Percentiles rank a stretch among this genome's conserved stretches.
Conservation (phyloP, 345 rosid species). For the Punica granatum region DNA sequence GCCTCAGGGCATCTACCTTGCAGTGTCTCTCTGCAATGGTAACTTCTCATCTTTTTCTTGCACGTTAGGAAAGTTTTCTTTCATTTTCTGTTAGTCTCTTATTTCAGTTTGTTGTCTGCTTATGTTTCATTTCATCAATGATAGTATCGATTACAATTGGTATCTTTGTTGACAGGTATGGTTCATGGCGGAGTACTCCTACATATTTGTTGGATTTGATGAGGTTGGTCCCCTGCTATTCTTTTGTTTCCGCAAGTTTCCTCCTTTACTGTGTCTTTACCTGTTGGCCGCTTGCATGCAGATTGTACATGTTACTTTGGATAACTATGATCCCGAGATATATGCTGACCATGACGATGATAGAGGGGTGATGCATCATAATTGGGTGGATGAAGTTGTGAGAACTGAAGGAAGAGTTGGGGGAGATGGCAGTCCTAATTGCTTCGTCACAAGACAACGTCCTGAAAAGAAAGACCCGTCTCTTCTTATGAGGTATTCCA, state of each 20-base stretch:
- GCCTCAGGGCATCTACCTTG: constrained; percentile 67
- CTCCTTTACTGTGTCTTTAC: not conserved
- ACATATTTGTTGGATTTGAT: constrained; percentile 61
- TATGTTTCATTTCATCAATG: not conserved
- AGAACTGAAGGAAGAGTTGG: constrained; percentile 78
- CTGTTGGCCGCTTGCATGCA: constrained; percentile 16
- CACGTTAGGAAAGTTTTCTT: not conserved
- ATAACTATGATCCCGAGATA: constrained; percentile 59
- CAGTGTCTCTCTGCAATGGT: constrained; percentile 98
- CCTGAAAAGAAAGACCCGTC: constrained; percentile 72
- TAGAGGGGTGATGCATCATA: constrained; percentile 59
- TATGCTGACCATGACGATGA: constrained; percentile 35
- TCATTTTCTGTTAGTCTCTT: not conserved
- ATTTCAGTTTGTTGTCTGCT: constrained; percentile 5
- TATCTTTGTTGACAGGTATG: constrained; percentile 55
- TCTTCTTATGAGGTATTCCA: constrained; percentile 60
- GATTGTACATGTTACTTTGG: constrained; percentile 73
- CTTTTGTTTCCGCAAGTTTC: not conserved
- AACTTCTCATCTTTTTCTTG: constrained; percentile 6
- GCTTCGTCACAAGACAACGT: constrained; percentile 46
- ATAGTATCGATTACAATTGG: not conserved
- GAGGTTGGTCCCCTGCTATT: constrained; percentile 45
- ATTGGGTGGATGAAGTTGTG: constrained; percentile 96
- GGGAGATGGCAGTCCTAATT: constrained; percentile 44
- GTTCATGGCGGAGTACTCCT: constrained; percentile 82